Conservation (phyloP, 2,329 filamentous ascomycete genomes). For the Paecilomyces dactylethromorphus region DNA sequence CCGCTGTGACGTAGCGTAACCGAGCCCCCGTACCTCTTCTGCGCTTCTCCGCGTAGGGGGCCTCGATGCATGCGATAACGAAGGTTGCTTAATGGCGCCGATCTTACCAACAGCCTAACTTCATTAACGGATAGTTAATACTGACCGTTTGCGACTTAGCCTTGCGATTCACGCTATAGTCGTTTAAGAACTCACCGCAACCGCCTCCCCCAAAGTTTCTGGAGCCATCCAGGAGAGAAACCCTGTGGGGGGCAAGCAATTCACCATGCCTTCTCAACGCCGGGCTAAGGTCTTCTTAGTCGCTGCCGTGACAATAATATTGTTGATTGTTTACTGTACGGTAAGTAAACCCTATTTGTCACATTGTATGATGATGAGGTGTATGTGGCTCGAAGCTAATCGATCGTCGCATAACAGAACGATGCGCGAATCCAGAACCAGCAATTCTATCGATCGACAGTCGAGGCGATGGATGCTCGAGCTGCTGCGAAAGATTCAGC, state of each 20-base stretch:
- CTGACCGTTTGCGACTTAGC: neutral
- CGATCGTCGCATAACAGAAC: constrained; percentile 19
- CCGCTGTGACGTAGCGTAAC: neutral
- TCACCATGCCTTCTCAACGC: constrained; percentile 61
- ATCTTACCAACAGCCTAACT: neutral
- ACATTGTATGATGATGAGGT: neutral
- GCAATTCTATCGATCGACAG: constrained; percentile 51
- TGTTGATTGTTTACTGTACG: constrained; percentile 68
- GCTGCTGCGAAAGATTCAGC: constrained; percentile 36
- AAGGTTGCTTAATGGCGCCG: neutral
- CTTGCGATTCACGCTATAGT: neutral
- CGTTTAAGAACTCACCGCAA: neutral
- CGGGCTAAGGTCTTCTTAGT: constrained; percentile 63
- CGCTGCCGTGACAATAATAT: constrained; percentile 56
- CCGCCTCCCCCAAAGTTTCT: neutral
- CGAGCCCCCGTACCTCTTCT: neutral
- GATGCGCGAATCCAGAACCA: constrained; percentile 35
- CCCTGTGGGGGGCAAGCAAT: neutral
- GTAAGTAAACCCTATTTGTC: constrained; percentile 34
- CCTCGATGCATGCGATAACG: neutral
- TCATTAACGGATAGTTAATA: neutral
- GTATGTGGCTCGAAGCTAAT: neutral
- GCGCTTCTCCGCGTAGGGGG: neutral
- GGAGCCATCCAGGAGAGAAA: neutral
- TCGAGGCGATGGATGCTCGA: constrained; percentile 47